Percentiles rank a stretch among this genome's conserved stretches.
phyloP scores from a whole-genome alignment of 1,139 yeast species.

The Spathaspora sp. region DNA sequence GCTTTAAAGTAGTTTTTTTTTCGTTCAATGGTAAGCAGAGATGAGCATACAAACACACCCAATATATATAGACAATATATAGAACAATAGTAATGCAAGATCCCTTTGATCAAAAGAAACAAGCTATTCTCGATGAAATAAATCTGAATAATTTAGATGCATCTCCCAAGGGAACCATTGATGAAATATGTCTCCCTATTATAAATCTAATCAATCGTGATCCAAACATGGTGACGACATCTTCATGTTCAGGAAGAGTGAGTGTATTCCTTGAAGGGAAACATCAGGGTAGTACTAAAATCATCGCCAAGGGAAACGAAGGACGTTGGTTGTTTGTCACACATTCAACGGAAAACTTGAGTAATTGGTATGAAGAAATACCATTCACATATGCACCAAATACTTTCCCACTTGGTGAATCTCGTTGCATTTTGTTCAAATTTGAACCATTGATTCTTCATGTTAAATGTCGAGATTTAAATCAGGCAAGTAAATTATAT shows the following conservation, averaged over 20 bases:
- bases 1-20: conserved; percentile 47
- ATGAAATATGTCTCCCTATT: conserved; percentile 67
- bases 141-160: conserved; percentile 55
- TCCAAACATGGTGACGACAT: conserved; percentile 75
- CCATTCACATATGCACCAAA: conserved; percentile 22
- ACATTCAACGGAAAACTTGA: conserved; percentile 55
- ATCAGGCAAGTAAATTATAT: conserved; percentile 60
- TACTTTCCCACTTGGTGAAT: conserved; percentile 16
- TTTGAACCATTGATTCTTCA: conserved; percentile 85
- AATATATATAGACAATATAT: background rate
- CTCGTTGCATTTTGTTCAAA: conserved; percentile 66
- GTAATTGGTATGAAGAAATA: conserved; percentile 48
- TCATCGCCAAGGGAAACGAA: conserved; percentile 85
- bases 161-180: conserved; percentile 85
- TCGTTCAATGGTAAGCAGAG: background rate
- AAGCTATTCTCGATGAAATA: conserved; percentile 56
- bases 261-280: conserved; percentile 78
- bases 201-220: conserved; percentile 64
- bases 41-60: background rate
- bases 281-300: conserved; percentile 28
- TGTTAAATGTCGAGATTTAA: conserved; percentile 68
- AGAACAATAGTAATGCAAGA: conserved; percentile 31
- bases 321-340: conserved; percentile 86
- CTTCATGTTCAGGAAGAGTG: conserved; percentile 86
- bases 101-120: conserved; percentile 70